These are phyloP conservation scores for Aspergillus neotritici DNA, from an alignment of 2,329 filamentous ascomycete genomes.

Conservation along the genomic window DNA sequence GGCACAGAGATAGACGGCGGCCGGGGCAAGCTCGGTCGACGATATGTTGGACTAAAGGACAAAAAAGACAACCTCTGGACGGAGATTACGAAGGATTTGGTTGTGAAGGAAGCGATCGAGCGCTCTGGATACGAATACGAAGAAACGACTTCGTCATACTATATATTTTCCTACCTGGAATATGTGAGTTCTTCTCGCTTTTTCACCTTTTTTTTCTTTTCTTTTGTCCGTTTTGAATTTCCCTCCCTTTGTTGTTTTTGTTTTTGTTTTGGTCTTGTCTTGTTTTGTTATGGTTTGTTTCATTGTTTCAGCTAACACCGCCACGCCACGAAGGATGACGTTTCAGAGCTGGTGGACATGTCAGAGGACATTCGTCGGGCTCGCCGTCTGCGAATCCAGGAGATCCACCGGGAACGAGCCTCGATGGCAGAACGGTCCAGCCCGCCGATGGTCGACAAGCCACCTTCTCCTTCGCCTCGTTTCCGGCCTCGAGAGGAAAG, in stretches of 20 bases:
- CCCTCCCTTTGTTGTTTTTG: no score
- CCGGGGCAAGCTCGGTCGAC: slow-evolving; percentile 39
- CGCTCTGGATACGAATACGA: slow-evolving; percentile 80
- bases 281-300: no score
- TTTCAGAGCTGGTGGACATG: slow-evolving; percentile 73
- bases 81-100: slow-evolving; percentile 90
- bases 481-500: slow-evolving; percentile 16
- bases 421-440: slow-evolving; percentile 12
- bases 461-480: slow-evolving; percentile 17
- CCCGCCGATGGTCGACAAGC: slow-evolving; percentile 14
- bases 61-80: slow-evolving; percentile 73
- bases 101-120: slow-evolving; percentile 80
- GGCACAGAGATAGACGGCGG: slow-evolving; percentile 49
- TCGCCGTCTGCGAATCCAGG: slow-evolving; percentile 53
- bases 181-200: slow-evolving; percentile 59
- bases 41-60: slow-evolving; percentile 36
- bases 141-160: slow-evolving; percentile 84
- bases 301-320: no score
- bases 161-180: slow-evolving; percentile 82
- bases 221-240: background rate
- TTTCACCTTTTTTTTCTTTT: no score
- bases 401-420: slow-evolving; percentile 49
- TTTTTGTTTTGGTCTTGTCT: no score
- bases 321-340: slow-evolving; percentile 63
- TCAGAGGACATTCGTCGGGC: slow-evolving; percentile 74